phyloP scores from a whole-genome alignment of 106 monocot species.

The Dactylorhiza incarnata region DNA sequence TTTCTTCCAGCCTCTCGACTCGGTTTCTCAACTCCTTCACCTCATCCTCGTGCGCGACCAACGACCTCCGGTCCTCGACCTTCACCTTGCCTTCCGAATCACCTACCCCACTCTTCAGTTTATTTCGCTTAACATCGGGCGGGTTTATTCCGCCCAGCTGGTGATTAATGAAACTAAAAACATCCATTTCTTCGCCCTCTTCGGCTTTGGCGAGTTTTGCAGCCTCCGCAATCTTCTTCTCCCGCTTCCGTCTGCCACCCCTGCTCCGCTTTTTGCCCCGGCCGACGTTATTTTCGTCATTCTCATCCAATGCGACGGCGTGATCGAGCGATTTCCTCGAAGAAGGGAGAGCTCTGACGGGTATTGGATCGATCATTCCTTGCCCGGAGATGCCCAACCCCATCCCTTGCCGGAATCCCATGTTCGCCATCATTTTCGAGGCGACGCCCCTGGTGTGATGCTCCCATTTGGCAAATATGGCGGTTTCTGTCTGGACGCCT shows the following conservation, averaged over 20 bases:
- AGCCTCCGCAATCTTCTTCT: slow-evolving; percentile 59
- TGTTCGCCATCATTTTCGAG: slow-evolving; percentile 96
- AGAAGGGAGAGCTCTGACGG: slow-evolving; percentile 61
- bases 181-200: slow-evolving; percentile 37
- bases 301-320: slow-evolving; percentile 36
- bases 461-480: slow-evolving; percentile 90
- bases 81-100: slow-evolving; percentile 1
- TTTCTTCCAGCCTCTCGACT: slow-evolving; percentile 73
- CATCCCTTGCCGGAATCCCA: slow-evolving; percentile 93
- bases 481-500: slow-evolving; percentile 80
- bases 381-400: slow-evolving; percentile 83
- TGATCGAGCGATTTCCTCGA: slow-evolving; percentile 73
- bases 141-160: slow-evolving; percentile 52
- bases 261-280: slow-evolving; percentile 57
- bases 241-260: slow-evolving; percentile 75
- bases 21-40: slow-evolving; percentile 57
- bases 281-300: slow-evolving; percentile 10
- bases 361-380: slow-evolving; percentile 68
- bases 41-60: slow-evolving; percentile 75
- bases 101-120: slow-evolving; percentile 19
- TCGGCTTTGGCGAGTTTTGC: slow-evolving; percentile 50
- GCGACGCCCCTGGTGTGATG: slow-evolving; percentile 89
- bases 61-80: slow-evolving; percentile 54
- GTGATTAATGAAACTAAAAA: slow-evolving; percentile 88
- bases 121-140: slow-evolving; percentile 1